Conservation (phyloP, 2,329 filamentous ascomycete species). For the Tolypocladium ophioglossoides region DNA sequence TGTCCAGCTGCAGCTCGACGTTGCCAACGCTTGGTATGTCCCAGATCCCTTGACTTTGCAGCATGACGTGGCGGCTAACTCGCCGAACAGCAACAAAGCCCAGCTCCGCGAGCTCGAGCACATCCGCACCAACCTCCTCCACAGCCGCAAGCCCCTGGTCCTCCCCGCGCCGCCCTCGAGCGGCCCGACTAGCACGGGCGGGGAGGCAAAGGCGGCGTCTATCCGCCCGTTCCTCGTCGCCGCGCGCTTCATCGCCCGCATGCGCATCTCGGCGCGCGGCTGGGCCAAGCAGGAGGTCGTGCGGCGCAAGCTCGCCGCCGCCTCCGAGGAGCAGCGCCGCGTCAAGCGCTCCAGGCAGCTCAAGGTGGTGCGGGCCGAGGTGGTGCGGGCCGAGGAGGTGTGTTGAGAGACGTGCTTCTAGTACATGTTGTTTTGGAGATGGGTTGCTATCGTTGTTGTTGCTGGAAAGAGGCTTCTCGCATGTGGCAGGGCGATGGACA, state of each 20-base stretch:
- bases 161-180: slow-evolving; percentile 13
- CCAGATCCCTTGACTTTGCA: background rate
- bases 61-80: background rate
- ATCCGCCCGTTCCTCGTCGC: slow-evolving; percentile 35
- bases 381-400: slow-evolving; percentile 7
- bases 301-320: slow-evolving; percentile 35
- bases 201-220: slow-evolving; percentile 14
- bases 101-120: slow-evolving; percentile 77
- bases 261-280: slow-evolving; percentile 33
- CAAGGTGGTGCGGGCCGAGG: slow-evolving; percentile 22
- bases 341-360: slow-evolving; percentile 30
- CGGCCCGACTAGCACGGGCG: slow-evolving; percentile 6
- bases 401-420: background rate
- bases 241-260: slow-evolving; percentile 42
- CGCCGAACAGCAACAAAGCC: slow-evolving; percentile 70
- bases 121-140: slow-evolving; percentile 47
- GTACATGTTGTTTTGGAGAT: background rate
- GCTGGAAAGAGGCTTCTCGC: background rate
- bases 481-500: background rate
- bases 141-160: slow-evolving; percentile 25
- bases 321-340: slow-evolving; percentile 35
- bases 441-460: background rate
- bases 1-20: slow-evolving; percentile 66
- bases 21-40: slow-evolving; percentile 74
- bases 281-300: slow-evolving; percentile 44